Base-by-base conservation (phyloP, 1,284 basidiomycete species). In the Cyathus olla region DNA sequence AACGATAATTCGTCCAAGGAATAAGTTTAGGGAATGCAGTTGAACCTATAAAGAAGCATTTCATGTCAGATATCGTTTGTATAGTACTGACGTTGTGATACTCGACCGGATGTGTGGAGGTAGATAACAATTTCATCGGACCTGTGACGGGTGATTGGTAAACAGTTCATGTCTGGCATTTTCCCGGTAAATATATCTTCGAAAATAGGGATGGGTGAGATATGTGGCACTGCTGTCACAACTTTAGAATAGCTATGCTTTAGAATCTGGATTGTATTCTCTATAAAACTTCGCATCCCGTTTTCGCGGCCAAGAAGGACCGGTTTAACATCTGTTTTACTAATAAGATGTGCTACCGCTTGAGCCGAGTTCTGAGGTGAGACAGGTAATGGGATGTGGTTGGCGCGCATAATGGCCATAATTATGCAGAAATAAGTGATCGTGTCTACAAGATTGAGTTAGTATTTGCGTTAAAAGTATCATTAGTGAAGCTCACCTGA, bases 71-170 rank as follows among this genome's bases (percentile, higher is more conserved):
- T n/a, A n/a, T n/a, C n/a, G n/a, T n/a, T n/a, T n/a, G n/a, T n/a
- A n/a, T n/a, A n/a, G n/a, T n/a, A n/a, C n/a, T n/a, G n/a, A n/a
- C n/a, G n/a, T n/a, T n/a, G n/a, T n/a, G n/a, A n/a, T n/a, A n/a
- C n/a, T n/a, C n/a, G n/a, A 72, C 72, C 72, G n/a, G 71, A 71
- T 1, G 73, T 75, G 56, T 75, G 74, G n/a, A 60, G 31, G 46
- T 24, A 39, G n/a, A 72, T 31, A 49, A 72, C 64, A 17, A 65
- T 56, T 3, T 46, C 53, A 17, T 63, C 55, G 11, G 48, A 42
- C 24, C 28, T 22, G 3, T 22, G 29, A 21, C 28, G 24, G 42
- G 35, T 42, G 40, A 35, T 24, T 26, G 51, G 27, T 5, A 44
- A 6, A 42, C 17, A 10, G 15, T 51, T 55, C 21, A 37, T 27